phyloP scores from a whole-genome alignment of 345 rosid genomes.

The Hibiscus tridactylites region DNA sequence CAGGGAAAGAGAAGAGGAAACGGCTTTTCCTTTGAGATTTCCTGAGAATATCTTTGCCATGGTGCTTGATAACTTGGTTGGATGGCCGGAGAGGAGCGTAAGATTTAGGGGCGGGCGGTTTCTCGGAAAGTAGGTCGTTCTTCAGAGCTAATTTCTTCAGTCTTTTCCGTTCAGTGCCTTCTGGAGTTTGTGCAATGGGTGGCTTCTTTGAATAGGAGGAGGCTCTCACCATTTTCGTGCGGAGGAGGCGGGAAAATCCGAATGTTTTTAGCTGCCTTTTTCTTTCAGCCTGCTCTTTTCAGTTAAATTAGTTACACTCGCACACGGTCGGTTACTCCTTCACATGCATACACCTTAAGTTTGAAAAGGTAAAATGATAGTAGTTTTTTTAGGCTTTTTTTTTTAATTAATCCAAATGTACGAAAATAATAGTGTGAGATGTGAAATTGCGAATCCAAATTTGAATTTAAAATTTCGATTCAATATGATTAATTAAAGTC shows the following conservation, averaged over 20 bases:
- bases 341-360: no score
- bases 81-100: constrained; percentile 42
- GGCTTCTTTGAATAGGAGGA: constrained; percentile 22
- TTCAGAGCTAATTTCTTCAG: constrained; percentile 46
- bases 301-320: no score
- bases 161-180: constrained; percentile 34
- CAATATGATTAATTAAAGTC: no score
- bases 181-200: constrained; percentile 33
- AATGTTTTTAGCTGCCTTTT: neutral
- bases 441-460: no score
- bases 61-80: constrained; percentile 59
- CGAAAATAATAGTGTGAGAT: no score
- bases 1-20: constrained; percentile 71
- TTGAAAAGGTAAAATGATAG: no score
- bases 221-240: constrained; percentile 24
- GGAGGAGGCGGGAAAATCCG: constrained; percentile 11
- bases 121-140: constrained; percentile 36
- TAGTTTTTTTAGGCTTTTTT: no score
- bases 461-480: no score
- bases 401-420: no score
- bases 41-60: constrained; percentile 65
- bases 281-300: neutral
- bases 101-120: constrained; percentile 33
- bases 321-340: no score
- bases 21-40: constrained; percentile 77